Percentiles rank a stretch among this genome's conserved stretches.
Evolutionary conservation across 495 filamentous ascomycete genomes (phyloP).

Genomic region (Tuber microsphaerosporum): DNA sequence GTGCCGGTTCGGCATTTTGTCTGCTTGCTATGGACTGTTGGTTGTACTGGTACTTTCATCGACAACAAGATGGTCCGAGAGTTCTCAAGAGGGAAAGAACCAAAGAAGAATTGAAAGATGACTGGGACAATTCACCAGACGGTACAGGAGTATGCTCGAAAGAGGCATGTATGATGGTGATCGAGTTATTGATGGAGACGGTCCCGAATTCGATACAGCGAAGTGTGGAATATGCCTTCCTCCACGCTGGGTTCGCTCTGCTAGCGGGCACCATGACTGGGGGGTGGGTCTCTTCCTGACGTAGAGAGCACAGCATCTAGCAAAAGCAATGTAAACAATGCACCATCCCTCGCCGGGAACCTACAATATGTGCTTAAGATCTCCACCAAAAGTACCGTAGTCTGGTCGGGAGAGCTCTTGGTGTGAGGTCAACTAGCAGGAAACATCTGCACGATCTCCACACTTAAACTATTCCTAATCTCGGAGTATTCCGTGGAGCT

Average conservation of each 20-base stretch:
- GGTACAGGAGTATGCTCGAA: neutral
- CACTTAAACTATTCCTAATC: neutral
- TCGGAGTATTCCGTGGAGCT: neutral
- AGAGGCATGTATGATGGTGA: neutral
- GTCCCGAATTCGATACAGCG: neutral
- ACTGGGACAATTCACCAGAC: neutral
- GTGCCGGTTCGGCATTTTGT: neutral
- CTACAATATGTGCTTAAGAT: neutral
- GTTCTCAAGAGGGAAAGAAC: neutral
- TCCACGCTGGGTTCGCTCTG: neutral
- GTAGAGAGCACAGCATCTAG: neutral
- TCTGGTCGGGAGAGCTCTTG: neutral
- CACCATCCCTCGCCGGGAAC: neutral
- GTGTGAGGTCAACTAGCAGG: neutral
- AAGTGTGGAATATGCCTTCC: neutral
- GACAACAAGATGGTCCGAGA: neutral
- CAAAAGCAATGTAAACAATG: neutral
- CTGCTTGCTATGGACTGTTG: neutral
- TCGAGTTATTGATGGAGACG: neutral
- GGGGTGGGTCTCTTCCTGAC: neutral
- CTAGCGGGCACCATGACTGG: neutral
- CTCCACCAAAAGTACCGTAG: neutral
- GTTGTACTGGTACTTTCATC: neutral
- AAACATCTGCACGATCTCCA: neutral
- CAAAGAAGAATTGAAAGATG: neutral